These are phyloP conservation scores for Penicillium verrucosum DNA, from an alignment of 2,329 filamentous ascomycete species.

Conservation along the genomic window DNA sequence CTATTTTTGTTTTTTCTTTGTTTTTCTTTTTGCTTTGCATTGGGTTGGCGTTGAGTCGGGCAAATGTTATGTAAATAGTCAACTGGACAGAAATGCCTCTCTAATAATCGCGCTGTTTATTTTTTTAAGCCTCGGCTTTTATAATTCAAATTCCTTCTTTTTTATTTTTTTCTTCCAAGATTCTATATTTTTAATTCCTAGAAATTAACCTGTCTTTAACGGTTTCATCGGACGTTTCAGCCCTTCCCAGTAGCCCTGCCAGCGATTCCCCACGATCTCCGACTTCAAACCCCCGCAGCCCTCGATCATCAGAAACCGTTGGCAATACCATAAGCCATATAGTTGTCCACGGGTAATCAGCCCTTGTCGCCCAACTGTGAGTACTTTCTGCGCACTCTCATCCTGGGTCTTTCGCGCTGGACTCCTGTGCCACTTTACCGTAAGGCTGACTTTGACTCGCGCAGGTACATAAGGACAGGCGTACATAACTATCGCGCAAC, in stretches of 20 bases:
- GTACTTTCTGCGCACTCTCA: background rate
- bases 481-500: background rate
- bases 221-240: background rate
- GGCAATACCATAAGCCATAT: background rate
- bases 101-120: background rate
- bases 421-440: conserved; percentile 1
- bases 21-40: background rate
- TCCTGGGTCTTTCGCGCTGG: background rate
- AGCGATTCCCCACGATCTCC: background rate
- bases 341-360: background rate
- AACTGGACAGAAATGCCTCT: background rate
- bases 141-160: background rate
- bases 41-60: background rate
- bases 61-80: background rate
- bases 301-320: background rate
- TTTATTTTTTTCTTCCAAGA: background rate
- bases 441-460: conserved; percentile 14
- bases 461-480: conserved; percentile 11
- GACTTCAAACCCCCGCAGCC: background rate
- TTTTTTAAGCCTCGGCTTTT: background rate
- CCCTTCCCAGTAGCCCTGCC: background rate
- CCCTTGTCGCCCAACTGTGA: background rate
- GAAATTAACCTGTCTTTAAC: too few relatives aligned
- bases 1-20: background rate
- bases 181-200: background rate